phyloP scores from a whole-genome alignment of 208 protist species.

The Crithidia expoeki region DNA sequence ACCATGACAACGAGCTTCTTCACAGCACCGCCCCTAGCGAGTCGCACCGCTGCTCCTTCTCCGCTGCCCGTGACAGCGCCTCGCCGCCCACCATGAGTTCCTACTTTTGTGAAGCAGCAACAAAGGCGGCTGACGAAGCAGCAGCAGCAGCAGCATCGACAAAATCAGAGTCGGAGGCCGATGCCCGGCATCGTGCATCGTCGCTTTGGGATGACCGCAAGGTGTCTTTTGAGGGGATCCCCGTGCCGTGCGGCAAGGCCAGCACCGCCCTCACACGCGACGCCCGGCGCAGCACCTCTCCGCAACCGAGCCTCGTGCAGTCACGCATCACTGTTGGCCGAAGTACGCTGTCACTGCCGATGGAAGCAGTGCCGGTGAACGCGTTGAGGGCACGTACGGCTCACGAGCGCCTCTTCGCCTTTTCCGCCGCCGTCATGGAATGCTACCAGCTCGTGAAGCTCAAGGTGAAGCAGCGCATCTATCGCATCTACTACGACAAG shows the following conservation, averaged over 20 bases:
- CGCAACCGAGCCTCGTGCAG: not conserved
- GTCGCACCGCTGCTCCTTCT: constrained; percentile 9
- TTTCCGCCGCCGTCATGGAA: constrained; percentile 38
- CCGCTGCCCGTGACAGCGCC: constrained; percentile 8
- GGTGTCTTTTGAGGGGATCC: not conserved
- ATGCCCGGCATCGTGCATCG: not conserved
- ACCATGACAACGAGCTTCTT: not conserved
- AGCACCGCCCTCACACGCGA: not conserved
- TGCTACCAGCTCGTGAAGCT: constrained; percentile 52
- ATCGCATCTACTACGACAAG: constrained; percentile 54
- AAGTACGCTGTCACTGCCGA: not conserved
- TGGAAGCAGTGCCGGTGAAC: constrained; percentile 15
- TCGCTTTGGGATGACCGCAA: too few species aligned
- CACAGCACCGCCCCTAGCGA: constrained; percentile 2
- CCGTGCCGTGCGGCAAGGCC: not conserved
- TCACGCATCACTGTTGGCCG: not conserved
- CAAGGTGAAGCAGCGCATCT: constrained; percentile 36
- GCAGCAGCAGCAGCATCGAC: not conserved
- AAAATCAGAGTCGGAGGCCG: not conserved
- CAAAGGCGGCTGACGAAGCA: not conserved
- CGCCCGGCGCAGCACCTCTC: not conserved
- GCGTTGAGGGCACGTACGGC: constrained; percentile 2
- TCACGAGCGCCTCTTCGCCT: constrained; percentile 16
- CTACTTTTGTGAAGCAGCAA: constrained; percentile 6
- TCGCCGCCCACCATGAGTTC: constrained; percentile 20